These are phyloP conservation scores for Vitis riparia DNA, from an alignment of 164 flowering plant species.

Conservation along the genomic window DNA sequence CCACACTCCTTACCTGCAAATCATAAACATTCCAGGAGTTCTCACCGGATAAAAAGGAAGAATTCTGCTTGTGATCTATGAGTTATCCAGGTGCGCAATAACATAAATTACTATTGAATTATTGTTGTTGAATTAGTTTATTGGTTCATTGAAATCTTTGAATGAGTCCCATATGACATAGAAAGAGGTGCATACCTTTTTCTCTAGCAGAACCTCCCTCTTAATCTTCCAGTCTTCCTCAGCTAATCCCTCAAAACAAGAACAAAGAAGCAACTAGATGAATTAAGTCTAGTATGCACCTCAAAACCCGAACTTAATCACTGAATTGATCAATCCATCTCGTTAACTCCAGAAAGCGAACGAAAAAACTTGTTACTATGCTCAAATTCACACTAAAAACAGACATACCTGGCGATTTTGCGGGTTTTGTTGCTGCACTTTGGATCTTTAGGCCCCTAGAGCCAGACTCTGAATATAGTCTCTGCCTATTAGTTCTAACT, in stretches of 20 bases:
- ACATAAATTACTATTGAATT: no score
- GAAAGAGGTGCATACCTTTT: slow-evolving; percentile 48
- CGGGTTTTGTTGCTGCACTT: slow-evolving; percentile 76
- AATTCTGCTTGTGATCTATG: not conserved
- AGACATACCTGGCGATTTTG: slow-evolving; percentile 82
- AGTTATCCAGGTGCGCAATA: no score
- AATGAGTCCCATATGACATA: not conserved
- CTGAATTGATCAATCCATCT: not conserved
- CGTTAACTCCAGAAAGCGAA: not conserved
- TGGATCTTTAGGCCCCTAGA: slow-evolving; percentile 36
- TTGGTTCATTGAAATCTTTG: not conserved
- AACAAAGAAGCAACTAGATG: slow-evolving; percentile 1
- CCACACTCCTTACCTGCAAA: slow-evolving; percentile 88
- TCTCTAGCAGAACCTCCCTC: slow-evolving; percentile 67
- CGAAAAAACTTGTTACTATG: not conserved
- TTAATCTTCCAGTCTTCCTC: slow-evolving; percentile 95
- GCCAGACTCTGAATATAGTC: slow-evolving; percentile 8
- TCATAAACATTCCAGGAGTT: not conserved
- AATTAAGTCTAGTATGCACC: not conserved
- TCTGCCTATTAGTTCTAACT: slow-evolving; percentile 10
- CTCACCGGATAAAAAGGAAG: not conserved
- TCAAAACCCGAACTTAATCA: not conserved
- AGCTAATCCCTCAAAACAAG: slow-evolving; percentile 49
- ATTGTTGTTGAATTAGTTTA: not conserved
- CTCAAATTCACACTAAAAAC: not conserved